These are phyloP conservation scores for Termitomyces eurrhizus DNA, from an alignment of 768 basidiomycete species.

Conservation along the genomic window DNA sequence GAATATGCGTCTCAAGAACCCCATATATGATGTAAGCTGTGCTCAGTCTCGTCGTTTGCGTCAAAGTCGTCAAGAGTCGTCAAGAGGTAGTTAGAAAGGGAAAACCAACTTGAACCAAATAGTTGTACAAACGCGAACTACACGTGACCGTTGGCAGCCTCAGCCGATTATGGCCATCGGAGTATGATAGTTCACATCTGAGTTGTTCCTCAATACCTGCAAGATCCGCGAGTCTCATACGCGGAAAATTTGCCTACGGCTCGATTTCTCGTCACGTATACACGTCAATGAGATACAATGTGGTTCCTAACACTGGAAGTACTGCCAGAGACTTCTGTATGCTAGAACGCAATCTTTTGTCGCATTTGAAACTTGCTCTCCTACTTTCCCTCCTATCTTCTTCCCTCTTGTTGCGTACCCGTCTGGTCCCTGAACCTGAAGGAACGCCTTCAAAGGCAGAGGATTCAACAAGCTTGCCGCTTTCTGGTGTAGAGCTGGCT, in stretches of 20 bases:
- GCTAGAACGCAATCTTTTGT: conserved; percentile 73
- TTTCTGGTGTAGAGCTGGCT: conserved; percentile 49
- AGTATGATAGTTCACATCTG: background rate
- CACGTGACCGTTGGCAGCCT: conserved; percentile 25
- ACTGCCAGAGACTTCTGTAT: conserved; percentile 73
- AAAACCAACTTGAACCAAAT: conserved; percentile 41
- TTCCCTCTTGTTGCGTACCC: conserved; percentile 58
- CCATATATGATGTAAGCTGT: conserved; percentile 38
- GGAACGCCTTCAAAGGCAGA: conserved; percentile 11
- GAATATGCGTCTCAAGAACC: conserved; percentile 66
- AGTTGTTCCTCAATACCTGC: background rate
- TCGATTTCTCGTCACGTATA: background rate
- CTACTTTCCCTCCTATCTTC: conserved; percentile 60
- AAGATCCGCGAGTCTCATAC: background rate
- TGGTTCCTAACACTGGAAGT: conserved; percentile 50
- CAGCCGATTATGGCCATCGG: too few relatives aligned
- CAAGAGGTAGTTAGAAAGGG: background rate
- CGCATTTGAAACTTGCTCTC: conserved; percentile 64
- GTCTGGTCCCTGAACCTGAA: conserved; percentile 44
- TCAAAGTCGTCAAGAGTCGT: conserved; percentile 15
- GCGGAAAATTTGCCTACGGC: background rate
- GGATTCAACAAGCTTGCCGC: conserved; percentile 32
- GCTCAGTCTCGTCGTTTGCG: conserved; percentile 13
- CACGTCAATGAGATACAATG: conserved; percentile 15
- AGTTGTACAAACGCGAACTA: conserved; percentile 30